Conservation (phyloP, 75 land plant genomes). For the Sequoia sempervirens region DNA sequence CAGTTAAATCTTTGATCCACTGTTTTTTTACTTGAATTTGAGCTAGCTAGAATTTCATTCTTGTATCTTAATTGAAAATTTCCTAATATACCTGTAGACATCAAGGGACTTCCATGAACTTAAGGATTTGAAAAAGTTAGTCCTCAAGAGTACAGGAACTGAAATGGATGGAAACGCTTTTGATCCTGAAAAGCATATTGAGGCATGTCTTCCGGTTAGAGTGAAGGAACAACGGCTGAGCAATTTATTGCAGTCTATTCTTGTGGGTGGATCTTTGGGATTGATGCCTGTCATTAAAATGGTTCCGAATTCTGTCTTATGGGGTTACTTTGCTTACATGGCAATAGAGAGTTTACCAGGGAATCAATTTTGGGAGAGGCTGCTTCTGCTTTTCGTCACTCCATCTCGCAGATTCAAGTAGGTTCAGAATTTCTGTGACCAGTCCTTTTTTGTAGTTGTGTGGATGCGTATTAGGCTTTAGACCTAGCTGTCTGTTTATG, state of each 20-base stretch:
- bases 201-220: conserved; percentile 76
- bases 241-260: conserved; percentile 73
- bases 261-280: conserved; percentile 64
- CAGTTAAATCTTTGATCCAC: not conserved
- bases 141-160: conserved; percentile 24
- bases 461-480: not conserved
- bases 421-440: not conserved
- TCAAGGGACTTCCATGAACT: conserved; percentile 31
- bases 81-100: conserved; percentile 12
- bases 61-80: not conserved
- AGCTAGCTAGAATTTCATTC: conserved; percentile 1
- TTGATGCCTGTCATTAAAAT: conserved; percentile 76
- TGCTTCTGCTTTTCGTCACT: conserved; percentile 67
- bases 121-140: conserved; percentile 50
- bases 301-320: conserved; percentile 85
- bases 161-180: conserved; percentile 31
- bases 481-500: not conserved
- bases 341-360: conserved; percentile 97
- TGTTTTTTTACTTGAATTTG: not conserved
- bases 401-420: conserved; percentile 74
- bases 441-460: not conserved
- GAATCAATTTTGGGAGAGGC: conserved; percentile 89
- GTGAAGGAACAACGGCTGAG: conserved; percentile 90
- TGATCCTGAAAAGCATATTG: conserved; percentile 84
- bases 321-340: conserved; percentile 97